Evolutionary conservation across 2,329 filamentous ascomycete genomes (phyloP).

Genomic region (Mollisiaceae sp.): DNA sequence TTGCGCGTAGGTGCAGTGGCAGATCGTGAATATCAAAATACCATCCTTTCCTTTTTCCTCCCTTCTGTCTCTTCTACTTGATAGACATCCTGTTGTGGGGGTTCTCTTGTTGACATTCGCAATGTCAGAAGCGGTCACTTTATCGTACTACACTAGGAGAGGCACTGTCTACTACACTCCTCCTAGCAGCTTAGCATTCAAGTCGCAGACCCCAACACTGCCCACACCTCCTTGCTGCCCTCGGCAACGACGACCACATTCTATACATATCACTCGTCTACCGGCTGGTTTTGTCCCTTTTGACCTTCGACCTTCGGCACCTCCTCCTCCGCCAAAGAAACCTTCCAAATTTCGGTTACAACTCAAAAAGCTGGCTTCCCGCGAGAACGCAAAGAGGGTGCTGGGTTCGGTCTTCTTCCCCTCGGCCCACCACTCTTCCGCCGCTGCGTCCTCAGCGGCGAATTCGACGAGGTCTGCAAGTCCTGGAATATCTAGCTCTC

Average conservation of each 20-base stretch:
- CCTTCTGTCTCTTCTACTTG: neutral
- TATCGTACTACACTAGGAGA: constrained; percentile 36
- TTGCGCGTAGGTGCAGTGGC: constrained; percentile 6
- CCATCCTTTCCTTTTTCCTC: neutral
- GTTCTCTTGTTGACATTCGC: constrained; percentile 33
- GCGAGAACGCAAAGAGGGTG: constrained; percentile 44
- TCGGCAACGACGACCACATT: constrained; percentile 58
- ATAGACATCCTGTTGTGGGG: neutral
- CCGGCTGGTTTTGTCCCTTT: constrained; percentile 49
- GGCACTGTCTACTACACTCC: constrained; percentile 40
- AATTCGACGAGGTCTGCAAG: constrained; percentile 34
- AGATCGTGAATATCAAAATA: constrained; percentile 18
- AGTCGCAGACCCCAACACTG: constrained; percentile 32
- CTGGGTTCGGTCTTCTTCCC: constrained; percentile 41
- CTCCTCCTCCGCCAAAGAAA: constrained; percentile 38
- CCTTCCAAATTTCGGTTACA: constrained; percentile 45
- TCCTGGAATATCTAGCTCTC: constrained; percentile 29
- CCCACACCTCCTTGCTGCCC: constrained; percentile 53
- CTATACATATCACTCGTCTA: constrained; percentile 59
- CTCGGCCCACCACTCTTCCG: constrained; percentile 29
- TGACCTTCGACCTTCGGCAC: constrained; percentile 42
- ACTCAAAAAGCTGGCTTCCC: constrained; percentile 52
- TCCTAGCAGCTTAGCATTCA: constrained; percentile 21
- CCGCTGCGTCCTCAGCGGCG: constrained; percentile 31
- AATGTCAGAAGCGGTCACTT: constrained; percentile 37